Percentiles rank a stretch among this genome's conserved stretches.
phyloP scores from a whole-genome alignment of 176 grass and related monocot species.

The Oryza longistaminata region DNA sequence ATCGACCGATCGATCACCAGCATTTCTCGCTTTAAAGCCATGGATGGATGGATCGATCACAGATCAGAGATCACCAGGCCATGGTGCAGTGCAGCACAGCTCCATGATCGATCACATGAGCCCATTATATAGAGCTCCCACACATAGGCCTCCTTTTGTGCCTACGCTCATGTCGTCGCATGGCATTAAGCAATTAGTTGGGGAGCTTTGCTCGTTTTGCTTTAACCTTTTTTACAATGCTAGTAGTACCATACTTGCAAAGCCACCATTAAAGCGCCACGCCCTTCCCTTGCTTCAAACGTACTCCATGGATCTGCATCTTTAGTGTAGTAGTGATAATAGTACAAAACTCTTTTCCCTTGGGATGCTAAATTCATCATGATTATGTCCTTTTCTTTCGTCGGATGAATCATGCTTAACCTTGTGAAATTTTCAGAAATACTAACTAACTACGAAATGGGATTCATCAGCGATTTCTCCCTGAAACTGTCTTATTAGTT shows the following conservation, averaged over 20 bases:
- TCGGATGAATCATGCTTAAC: neutral
- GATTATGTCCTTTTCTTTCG: neutral
- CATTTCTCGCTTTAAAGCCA: neutral
- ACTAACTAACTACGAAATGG: neutral
- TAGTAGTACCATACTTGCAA: conserved; percentile 3
- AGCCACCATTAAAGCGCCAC: conserved; percentile 25
- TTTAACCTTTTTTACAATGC: conserved; percentile 32
- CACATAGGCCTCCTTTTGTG: neutral
- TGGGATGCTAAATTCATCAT: neutral
- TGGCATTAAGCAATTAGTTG: neutral
- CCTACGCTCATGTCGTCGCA: neutral
- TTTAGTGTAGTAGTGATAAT: neutral
- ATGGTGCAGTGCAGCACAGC: neutral
- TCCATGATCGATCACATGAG: conserved; percentile 4
- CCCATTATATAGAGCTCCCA: neutral
- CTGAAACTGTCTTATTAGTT: neutral
- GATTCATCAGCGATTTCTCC: neutral
- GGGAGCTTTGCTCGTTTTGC: neutral
- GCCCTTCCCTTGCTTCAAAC: conserved; percentile 33
- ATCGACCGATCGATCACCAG: neutral
- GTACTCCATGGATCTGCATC: conserved; percentile 25
- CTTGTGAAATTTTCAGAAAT: neutral
- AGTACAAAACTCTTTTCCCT: neutral
- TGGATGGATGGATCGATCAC: neutral
- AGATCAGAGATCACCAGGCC: neutral